phyloP scores from a whole-genome alignment of 805 yeast species.

The Starmerella vaccinii region DNA sequence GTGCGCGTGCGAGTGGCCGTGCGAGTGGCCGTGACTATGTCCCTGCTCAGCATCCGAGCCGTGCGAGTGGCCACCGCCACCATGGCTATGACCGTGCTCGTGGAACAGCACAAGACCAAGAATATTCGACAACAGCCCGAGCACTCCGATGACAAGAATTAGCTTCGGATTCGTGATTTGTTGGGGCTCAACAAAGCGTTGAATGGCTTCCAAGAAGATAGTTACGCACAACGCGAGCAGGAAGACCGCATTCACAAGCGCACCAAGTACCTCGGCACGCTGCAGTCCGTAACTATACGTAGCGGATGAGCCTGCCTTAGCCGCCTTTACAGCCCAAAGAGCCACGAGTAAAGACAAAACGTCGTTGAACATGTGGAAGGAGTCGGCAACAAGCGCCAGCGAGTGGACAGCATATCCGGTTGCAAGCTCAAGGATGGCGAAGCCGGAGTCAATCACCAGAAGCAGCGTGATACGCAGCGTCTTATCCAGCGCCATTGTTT shows the following conservation, averaged over 20 bases:
- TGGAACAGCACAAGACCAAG: constrained; percentile 79
- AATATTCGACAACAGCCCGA: constrained; percentile 73
- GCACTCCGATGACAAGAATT: constrained; percentile 68
- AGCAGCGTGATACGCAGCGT: constrained; percentile 70
- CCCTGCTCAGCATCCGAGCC: constrained; percentile 26
- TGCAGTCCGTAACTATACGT: constrained; percentile 96
- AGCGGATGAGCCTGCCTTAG: constrained; percentile 73
- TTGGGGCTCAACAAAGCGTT: constrained; percentile 74
- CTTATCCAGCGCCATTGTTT: constrained; percentile 29
- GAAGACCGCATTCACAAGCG: constrained; percentile 86
- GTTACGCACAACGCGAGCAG: constrained; percentile 84
- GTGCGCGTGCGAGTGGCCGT: constrained; percentile 18
- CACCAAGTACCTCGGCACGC: constrained; percentile 93
- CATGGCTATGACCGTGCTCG: constrained; percentile 46
- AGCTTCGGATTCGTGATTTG: constrained; percentile 72
- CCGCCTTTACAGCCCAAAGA: constrained; percentile 90
- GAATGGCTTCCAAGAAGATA: constrained; percentile 84
- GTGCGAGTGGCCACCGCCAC: constrained; percentile 35
- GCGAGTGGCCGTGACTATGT: constrained; percentile 7
- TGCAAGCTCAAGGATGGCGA: constrained; percentile 75
- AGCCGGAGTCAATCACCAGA: constrained; percentile 63
- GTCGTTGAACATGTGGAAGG: constrained; percentile 96
- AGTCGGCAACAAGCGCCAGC: constrained; percentile 86
- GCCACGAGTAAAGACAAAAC: constrained; percentile 83
- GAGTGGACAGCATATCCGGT: constrained; percentile 81